A percentile compares a stretch with the other conserved stretches of the same genome.
These are phyloP conservation scores for Exophiala sp. DNA, from an alignment of 2,329 filamentous ascomycete species.

Conservation along the genomic window DNA sequence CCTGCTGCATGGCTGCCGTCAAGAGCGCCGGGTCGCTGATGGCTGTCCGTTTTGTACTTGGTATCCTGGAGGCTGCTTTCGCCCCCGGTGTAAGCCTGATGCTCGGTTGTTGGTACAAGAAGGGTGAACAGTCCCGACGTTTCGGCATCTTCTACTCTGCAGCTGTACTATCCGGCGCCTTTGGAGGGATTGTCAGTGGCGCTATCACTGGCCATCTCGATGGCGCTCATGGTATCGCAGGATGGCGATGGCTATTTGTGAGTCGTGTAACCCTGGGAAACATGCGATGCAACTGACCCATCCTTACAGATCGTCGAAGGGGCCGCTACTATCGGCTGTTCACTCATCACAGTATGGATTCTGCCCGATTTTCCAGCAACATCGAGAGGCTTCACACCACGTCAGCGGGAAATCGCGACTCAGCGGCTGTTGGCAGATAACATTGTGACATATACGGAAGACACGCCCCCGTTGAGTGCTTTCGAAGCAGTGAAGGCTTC, in stretches of 20 bases:
- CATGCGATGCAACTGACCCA: too few relatives aligned
- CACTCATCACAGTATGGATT: conserved; percentile 36
- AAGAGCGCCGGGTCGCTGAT: conserved; percentile 50
- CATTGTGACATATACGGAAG: conserved; percentile 6
- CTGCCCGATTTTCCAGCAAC: conserved; percentile 42
- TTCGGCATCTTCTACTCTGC: conserved; percentile 59
- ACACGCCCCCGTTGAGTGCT: conserved; percentile 6
- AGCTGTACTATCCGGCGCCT: conserved; percentile 57
- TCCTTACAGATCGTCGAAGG: conserved; percentile 17
- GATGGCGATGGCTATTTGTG: conserved; percentile 29
- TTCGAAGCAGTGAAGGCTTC: not conserved
- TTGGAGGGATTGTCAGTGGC: conserved; percentile 58
- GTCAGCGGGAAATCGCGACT: conserved; percentile 48
- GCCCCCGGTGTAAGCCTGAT: conserved; percentile 57
- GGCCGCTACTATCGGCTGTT: conserved; percentile 57
- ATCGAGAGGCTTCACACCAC: conserved; percentile 36
- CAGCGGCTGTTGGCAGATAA: conserved; percentile 24
- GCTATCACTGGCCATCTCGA: conserved; percentile 38
- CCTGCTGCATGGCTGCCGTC: conserved; percentile 48
- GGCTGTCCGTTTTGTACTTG: conserved; percentile 49
- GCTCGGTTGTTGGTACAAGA: conserved; percentile 61
- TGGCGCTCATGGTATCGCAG: conserved; percentile 26
- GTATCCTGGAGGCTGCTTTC: conserved; percentile 52
- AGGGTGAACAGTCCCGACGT: conserved; percentile 56
- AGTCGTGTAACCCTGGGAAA: too few relatives aligned